Percentiles rank a stretch among this genome's conserved stretches.
phyloP scores from a whole-genome alignment of 2,329 filamentous ascomycete genomes.

The Blastomyces emzantsi region DNA sequence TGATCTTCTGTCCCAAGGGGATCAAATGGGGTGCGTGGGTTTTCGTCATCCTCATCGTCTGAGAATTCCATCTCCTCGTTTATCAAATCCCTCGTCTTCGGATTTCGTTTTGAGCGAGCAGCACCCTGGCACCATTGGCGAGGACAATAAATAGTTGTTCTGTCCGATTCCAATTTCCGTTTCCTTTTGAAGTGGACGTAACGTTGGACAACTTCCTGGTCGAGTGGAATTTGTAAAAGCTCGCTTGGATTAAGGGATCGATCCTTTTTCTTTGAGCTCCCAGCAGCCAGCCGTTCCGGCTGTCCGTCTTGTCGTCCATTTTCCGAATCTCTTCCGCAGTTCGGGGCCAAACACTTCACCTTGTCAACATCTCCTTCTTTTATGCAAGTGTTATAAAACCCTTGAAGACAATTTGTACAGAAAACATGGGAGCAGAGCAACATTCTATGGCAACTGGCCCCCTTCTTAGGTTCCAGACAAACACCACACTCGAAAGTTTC shows the following conservation, averaged over 20 bases:
- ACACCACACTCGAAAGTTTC: constrained; percentile 83
- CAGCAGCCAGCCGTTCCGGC: constrained; percentile 17
- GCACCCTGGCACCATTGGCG: constrained; percentile 87
- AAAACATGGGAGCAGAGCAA: constrained; percentile 84
- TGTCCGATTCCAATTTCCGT: constrained; percentile 82
- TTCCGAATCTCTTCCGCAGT: constrained; percentile 56
- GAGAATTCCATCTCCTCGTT: constrained; percentile 38
- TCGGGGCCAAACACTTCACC: constrained; percentile 70
- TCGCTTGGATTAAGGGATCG: constrained; percentile 71
- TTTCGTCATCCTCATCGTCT: constrained; percentile 43
- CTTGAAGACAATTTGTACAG: constrained; percentile 74
- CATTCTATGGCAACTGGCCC: constrained; percentile 69
- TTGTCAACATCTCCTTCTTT: constrained; percentile 69
- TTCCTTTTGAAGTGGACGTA: constrained; percentile 91
- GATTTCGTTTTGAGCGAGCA: constrained; percentile 64
- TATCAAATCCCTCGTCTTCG: constrained; percentile 59
- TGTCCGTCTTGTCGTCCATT: constrained; percentile 23
- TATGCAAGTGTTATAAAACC: constrained; percentile 86
- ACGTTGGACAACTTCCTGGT: constrained; percentile 64
- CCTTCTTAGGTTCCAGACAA: constrained; percentile 89
- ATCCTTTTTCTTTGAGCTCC: constrained; percentile 49
- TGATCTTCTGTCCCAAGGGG: constrained; percentile 35
- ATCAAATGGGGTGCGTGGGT: constrained; percentile 31
- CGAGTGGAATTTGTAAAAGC: constrained; percentile 65
- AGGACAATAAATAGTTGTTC: constrained; percentile 85